Percentiles rank a stretch among this genome's conserved stretches.
Conservation (phyloP, 352 stramenopile genomes). For the Pythium aquatile region DNA sequence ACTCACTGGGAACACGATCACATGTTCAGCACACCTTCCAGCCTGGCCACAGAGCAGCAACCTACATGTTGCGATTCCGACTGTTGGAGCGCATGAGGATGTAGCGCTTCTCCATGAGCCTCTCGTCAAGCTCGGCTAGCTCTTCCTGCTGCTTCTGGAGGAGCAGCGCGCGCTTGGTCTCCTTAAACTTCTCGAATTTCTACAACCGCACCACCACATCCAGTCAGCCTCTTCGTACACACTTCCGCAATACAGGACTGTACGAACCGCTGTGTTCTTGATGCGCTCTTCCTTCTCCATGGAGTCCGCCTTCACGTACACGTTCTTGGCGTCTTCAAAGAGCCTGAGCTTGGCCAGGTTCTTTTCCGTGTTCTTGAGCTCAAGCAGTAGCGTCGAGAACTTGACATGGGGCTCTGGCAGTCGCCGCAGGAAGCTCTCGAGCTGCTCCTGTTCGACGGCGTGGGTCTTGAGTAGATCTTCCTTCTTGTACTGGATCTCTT, state of each 20-base stretch:
- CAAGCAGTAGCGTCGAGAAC: conserved; percentile 66
- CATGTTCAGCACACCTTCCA: not conserved
- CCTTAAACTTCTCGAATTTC: conserved; percentile 64
- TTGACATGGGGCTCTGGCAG: conserved; percentile 64
- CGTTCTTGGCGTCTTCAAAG: conserved; percentile 76
- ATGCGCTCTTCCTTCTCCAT: conserved; percentile 64
- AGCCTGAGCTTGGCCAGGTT: conserved; percentile 55
- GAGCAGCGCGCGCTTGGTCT: conserved; percentile 49
- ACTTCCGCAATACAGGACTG: too few species aligned
- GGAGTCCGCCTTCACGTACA: conserved; percentile 49
- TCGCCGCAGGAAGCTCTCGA: conserved; percentile 57
- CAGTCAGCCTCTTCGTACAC: too few species aligned
- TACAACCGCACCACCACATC: conserved; percentile 5
- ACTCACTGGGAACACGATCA: conserved; percentile 34
- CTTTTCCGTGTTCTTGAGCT: conserved; percentile 72
- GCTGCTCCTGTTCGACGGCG: conserved; percentile 50
- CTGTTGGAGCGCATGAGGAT: conserved; percentile 59
- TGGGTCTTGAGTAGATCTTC: conserved; percentile 60
- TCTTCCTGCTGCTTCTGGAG: conserved; percentile 57
- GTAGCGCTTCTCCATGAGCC: conserved; percentile 73
- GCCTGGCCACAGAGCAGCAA: not conserved
- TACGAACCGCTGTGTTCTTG: conserved; percentile 32
- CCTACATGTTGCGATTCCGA: conserved; percentile 52
- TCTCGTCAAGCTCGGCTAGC: conserved; percentile 56
- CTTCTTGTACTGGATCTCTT: conserved; percentile 47